phyloP scores from a whole-genome alignment of 768 basidiomycete species.

The Suillus variegatus region DNA sequence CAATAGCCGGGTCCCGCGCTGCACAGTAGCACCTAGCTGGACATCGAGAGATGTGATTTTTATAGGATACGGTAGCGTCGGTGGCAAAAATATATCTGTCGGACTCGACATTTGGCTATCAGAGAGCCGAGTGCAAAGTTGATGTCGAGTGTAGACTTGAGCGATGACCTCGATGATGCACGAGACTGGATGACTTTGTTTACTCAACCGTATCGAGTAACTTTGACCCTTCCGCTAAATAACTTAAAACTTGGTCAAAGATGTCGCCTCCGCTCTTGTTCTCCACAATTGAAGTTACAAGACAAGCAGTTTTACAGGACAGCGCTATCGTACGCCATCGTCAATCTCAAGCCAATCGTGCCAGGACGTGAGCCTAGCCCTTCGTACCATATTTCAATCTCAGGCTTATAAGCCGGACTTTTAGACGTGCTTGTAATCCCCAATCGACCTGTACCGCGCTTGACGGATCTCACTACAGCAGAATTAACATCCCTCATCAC shows the following conservation, averaged over 20 bases:
- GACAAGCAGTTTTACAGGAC: slow-evolving; percentile 75
- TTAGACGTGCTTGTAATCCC: slow-evolving; percentile 63
- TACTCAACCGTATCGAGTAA: slow-evolving; percentile 1
- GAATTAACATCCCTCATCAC: slow-evolving; percentile 83
- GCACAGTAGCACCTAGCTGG: slow-evolving; percentile 43
- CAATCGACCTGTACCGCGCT: slow-evolving; percentile 53
- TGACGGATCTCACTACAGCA: slow-evolving; percentile 54
- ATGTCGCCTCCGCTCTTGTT: slow-evolving; percentile 51
- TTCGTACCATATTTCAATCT: not conserved
- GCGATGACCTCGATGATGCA: slow-evolving; percentile 8
- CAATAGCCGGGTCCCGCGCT: slow-evolving; percentile 77
- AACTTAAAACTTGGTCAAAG: not conserved
- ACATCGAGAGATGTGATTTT: slow-evolving; percentile 73
- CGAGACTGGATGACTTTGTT: not conserved
- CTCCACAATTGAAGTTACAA: slow-evolving; percentile 78
- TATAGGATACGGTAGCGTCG: slow-evolving; percentile 84
- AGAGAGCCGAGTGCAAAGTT: not conserved
- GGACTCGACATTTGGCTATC: slow-evolving; percentile 49
- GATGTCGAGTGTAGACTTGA: not conserved
- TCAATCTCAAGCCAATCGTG: slow-evolving; percentile 93
- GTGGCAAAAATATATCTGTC: slow-evolving; percentile 77
- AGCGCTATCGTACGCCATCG: slow-evolving; percentile 76
- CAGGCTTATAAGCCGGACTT: not conserved
- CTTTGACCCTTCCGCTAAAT: not conserved
- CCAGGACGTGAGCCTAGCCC: slow-evolving; percentile 76